Evolutionary conservation across 1,139 yeast species (phyloP).

Genomic region (Saccharomycopsis crataegensis): DNA sequence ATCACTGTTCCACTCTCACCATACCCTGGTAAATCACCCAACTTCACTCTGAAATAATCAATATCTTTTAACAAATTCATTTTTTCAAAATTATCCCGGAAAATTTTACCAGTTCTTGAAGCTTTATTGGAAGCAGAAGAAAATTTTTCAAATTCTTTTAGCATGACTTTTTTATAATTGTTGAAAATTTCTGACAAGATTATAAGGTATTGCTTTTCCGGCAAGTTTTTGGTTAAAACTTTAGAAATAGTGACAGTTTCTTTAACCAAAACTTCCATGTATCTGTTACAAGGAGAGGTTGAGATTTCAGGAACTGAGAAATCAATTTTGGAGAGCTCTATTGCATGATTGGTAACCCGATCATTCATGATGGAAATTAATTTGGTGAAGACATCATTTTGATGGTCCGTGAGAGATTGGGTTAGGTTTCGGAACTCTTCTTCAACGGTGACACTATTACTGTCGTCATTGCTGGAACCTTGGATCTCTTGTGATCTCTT

Average conservation of each 20-base stretch:
- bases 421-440: constrained; percentile 33
- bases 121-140: not conserved
- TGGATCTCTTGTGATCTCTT: constrained; percentile 7
- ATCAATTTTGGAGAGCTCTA: constrained; percentile 38
- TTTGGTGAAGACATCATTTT: constrained; percentile 57
- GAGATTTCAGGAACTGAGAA: constrained; percentile 38
- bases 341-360: constrained; percentile 45
- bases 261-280: constrained; percentile 61
- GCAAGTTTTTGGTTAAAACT: constrained; percentile 52
- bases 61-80: constrained; percentile 52
- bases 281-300: constrained; percentile 37
- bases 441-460: constrained; percentile 25
- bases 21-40: constrained; percentile 54
- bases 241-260: constrained; percentile 60
- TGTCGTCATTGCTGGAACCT: constrained; percentile 3
- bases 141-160: constrained; percentile 46
- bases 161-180: constrained; percentile 48
- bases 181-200: constrained; percentile 53
- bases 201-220: constrained; percentile 40
- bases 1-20: constrained; percentile 60
- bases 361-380: constrained; percentile 66
- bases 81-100: constrained; percentile 42
- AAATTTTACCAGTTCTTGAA: constrained; percentile 1
- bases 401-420: constrained; percentile 47
- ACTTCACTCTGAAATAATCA: constrained; percentile 56